Conservation (phyloP, 2,329 filamentous ascomycete species). For the Hymenoscyphus repandus region DNA sequence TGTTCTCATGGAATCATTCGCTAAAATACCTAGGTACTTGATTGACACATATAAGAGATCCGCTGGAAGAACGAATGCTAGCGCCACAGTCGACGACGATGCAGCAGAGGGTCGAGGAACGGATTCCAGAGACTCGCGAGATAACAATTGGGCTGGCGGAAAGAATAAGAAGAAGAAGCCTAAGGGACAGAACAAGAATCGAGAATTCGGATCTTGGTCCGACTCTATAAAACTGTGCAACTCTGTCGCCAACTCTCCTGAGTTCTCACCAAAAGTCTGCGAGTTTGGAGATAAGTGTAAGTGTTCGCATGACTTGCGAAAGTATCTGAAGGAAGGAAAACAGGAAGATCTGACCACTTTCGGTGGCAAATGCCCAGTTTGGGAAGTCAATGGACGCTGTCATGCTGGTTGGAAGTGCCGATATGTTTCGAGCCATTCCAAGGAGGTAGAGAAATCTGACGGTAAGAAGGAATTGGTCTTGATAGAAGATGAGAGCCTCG, state of each 20-base stretch:
- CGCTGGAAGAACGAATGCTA: slow-evolving; percentile 1
- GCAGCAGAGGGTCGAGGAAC: slow-evolving; percentile 47
- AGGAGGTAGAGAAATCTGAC: slow-evolving; percentile 71
- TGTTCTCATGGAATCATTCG: background rate
- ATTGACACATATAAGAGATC: slow-evolving; percentile 19
- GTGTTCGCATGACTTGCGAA: slow-evolving; percentile 76
- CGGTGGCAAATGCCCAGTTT: slow-evolving; percentile 75
- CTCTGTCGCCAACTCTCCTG: slow-evolving; percentile 63
- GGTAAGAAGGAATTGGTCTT: slow-evolving; percentile 79
- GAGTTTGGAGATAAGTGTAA: slow-evolving; percentile 76
- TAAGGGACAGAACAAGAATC: slow-evolving; percentile 75
- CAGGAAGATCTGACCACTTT: slow-evolving; percentile 74
- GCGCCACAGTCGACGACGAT: slow-evolving; percentile 42
- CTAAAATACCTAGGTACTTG: slow-evolving; percentile 23
- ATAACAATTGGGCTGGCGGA: slow-evolving; percentile 35
- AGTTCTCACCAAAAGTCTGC: slow-evolving; percentile 78
- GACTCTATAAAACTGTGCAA: slow-evolving; percentile 76
- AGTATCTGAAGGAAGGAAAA: slow-evolving; percentile 78
- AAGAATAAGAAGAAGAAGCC: slow-evolving; percentile 58
- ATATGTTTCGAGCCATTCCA: slow-evolving; percentile 81
- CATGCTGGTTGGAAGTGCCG: slow-evolving; percentile 90
- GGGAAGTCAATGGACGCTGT: slow-evolving; percentile 69
- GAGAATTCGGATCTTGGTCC: slow-evolving; percentile 73
- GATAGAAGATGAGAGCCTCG: slow-evolving; percentile 39
- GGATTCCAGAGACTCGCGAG: slow-evolving; percentile 31